Percentiles rank a stretch among this genome's conserved stretches.
These are phyloP conservation scores for Torulaspora gathmanii DNA, from an alignment of 805 yeast genomes.

Conservation along the genomic window DNA sequence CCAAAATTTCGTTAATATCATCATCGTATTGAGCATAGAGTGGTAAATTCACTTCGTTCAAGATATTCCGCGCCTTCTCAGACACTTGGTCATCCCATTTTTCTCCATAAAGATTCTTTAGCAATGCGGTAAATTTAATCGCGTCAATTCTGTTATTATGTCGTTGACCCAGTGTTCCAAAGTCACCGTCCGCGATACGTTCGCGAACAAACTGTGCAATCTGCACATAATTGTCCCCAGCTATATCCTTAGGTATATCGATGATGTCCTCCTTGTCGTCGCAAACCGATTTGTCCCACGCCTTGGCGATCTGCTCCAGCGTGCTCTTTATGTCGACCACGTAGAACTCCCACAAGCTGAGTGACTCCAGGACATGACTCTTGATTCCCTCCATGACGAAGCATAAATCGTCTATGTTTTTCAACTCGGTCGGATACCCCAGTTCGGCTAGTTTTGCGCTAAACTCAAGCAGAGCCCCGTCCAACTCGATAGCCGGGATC, in stretches of 20 bases:
- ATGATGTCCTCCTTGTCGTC: slow-evolving; percentile 27
- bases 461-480: slow-evolving; percentile 59
- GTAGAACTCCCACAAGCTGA: slow-evolving; percentile 85
- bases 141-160: slow-evolving; percentile 52
- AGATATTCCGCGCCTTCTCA: slow-evolving; percentile 44
- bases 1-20: slow-evolving; percentile 60
- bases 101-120: slow-evolving; percentile 38
- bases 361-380: slow-evolving; percentile 56
- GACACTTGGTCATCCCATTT: slow-evolving; percentile 35
- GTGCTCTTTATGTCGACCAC: slow-evolving; percentile 54
- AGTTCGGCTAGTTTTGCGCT: slow-evolving; percentile 52
- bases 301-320: slow-evolving; percentile 37
- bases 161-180: slow-evolving; percentile 45
- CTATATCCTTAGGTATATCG: slow-evolving; percentile 43
- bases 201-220: slow-evolving; percentile 48
- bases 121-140: slow-evolving; percentile 47
- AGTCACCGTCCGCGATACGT: slow-evolving; percentile 37
- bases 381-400: slow-evolving; percentile 63
- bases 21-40: slow-evolving; percentile 70
- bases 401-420: slow-evolving; percentile 50
- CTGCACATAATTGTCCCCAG: slow-evolving; percentile 37
- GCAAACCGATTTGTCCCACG: slow-evolving; percentile 34
- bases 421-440: slow-evolving; percentile 58
- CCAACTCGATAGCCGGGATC: slow-evolving; percentile 78
- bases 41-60: slow-evolving; percentile 75